These are phyloP conservation scores for Silene coronaria DNA, from an alignment of 179 eudicot species.

Conservation along the genomic window DNA sequence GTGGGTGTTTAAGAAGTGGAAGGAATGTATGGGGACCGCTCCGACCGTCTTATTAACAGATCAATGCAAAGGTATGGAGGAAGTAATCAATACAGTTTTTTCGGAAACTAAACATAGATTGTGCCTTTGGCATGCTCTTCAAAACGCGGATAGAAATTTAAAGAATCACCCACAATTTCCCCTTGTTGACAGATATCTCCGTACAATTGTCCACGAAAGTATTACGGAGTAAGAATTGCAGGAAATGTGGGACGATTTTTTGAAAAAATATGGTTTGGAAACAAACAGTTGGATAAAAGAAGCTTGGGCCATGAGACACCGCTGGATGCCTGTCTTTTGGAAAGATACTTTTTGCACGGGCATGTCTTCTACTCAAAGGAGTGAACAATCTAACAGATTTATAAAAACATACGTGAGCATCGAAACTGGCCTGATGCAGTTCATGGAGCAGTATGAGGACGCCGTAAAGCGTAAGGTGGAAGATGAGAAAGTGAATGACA, in stretches of 20 bases:
- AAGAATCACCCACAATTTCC: no score
- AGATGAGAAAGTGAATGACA: no score
- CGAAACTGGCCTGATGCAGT: not conserved
- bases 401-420: not conserved
- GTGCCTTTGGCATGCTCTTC: not conserved
- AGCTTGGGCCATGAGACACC: not conserved
- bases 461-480: no score
- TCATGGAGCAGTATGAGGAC: no score
- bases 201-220: no score
- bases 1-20: not conserved
- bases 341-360: not conserved
- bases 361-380: not conserved
- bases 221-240: no score
- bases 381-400: no score
- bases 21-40: not conserved
- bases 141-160: not conserved
- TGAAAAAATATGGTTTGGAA: not conserved
- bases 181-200: no score
- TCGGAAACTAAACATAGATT: not conserved
- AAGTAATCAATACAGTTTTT: not conserved
- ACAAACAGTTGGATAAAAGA: not conserved
- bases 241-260: no score
- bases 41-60: not conserved
- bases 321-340: slow-evolving; percentile 1
- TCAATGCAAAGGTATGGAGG: not conserved